Conservation (phyloP, 768 basidiomycete species). For the Myochromella boudieri region DNA sequence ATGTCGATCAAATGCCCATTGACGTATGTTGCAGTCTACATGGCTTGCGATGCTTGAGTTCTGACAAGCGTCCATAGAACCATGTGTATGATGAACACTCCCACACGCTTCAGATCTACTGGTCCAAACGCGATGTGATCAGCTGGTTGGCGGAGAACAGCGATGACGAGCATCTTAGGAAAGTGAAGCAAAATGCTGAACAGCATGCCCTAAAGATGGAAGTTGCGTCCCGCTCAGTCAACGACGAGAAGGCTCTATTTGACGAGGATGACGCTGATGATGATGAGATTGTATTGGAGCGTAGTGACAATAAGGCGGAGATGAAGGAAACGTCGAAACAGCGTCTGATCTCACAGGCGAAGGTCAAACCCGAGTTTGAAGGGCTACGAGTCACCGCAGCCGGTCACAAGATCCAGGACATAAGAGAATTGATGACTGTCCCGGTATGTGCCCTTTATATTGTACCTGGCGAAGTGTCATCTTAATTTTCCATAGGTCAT, state of each 20-base stretch:
- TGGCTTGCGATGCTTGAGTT: neutral
- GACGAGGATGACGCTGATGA: constrained; percentile 85
- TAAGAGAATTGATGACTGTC: constrained; percentile 89
- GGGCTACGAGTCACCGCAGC: constrained; percentile 69
- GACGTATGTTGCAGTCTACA: constrained; percentile 56
- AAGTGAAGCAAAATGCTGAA: constrained; percentile 91
- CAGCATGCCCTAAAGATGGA: constrained; percentile 92
- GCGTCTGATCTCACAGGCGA: constrained; percentile 72
- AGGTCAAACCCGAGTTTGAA: constrained; percentile 78
- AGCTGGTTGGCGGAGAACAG: constrained; percentile 93
- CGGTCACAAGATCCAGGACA: constrained; percentile 96
- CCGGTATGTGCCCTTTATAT: constrained; percentile 67
- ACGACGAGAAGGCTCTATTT: constrained; percentile 86
- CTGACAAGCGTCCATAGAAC: constrained; percentile 54
- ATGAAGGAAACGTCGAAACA: constrained; percentile 73
- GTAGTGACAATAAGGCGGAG: constrained; percentile 24
- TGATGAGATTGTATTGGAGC: constrained; percentile 62
- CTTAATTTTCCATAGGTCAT: constrained; percentile 62
- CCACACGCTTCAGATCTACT: constrained; percentile 92
- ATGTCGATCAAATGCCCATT: constrained; percentile 98
- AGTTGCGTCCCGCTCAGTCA: constrained; percentile 78
- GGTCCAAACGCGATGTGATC: constrained; percentile 93
- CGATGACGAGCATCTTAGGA: constrained; percentile 94
- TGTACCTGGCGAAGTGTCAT: no score
- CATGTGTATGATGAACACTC: constrained; percentile 95